These are phyloP conservation scores for Furculomyces boomerangus DNA, from an alignment of 371 early-diverging fungal species.

Conservation along the genomic window DNA sequence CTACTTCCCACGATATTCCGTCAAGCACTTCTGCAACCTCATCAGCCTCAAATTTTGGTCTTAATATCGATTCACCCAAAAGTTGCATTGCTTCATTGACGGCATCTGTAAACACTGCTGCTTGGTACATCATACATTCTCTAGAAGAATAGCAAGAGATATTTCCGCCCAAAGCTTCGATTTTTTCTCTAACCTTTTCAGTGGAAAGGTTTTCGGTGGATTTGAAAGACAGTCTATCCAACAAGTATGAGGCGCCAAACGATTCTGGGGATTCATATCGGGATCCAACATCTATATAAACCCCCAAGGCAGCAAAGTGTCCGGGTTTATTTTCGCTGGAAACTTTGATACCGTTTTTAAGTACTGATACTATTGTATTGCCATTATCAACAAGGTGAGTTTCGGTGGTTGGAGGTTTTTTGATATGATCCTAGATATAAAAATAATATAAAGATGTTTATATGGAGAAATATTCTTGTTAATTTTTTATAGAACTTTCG, in stretches of 20 bases:
- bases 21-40: constrained; percentile 72
- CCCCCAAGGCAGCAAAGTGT: constrained; percentile 75
- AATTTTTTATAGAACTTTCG: too few relatives aligned
- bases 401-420: neutral
- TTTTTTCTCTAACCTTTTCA: constrained; percentile 47
- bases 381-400: too few relatives aligned
- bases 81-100: constrained; percentile 46
- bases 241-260: constrained; percentile 59
- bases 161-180: constrained; percentile 80
- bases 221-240: constrained; percentile 87
- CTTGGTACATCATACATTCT: constrained; percentile 87
- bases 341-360: constrained; percentile 75
- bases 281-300: constrained; percentile 79
- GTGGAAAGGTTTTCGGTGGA: constrained; percentile 40
- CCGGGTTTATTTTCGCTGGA: constrained; percentile 60
- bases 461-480: too few relatives aligned
- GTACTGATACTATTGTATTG: constrained; percentile 37
- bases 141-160: constrained; percentile 77
- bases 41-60: constrained; percentile 41
- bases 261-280: constrained; percentile 58
- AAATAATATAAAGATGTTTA: too few relatives aligned
- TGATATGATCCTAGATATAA: too few relatives aligned
- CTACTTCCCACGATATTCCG: constrained; percentile 66
- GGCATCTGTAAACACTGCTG: constrained; percentile 73
- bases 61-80: constrained; percentile 60